A percentile compares a stretch with the other conserved stretches of the same genome.
Evolutionary conservation across 2,329 filamentous ascomycete species (phyloP).

Genomic region (Colletotrichum trifolii): DNA sequence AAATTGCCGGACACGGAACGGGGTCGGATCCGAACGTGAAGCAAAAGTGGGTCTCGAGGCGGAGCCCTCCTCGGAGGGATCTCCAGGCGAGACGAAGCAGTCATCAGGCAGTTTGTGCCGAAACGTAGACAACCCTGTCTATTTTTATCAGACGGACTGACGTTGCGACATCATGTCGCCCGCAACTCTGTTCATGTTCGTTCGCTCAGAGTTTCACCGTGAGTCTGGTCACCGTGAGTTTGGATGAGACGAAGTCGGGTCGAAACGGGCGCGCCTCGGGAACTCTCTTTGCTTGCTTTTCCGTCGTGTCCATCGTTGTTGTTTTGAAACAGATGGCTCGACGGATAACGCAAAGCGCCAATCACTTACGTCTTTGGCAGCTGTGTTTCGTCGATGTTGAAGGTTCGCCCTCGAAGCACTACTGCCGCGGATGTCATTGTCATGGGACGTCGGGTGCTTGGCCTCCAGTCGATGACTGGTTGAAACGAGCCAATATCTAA

Average conservation of each 20-base stretch:
- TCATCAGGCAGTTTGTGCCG: background rate
- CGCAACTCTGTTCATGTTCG: background rate
- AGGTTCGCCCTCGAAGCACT: too few species aligned
- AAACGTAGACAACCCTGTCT: background rate
- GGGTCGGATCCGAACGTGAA: too few species aligned
- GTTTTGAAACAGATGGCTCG: slow-evolving; percentile 1
- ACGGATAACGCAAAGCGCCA: background rate
- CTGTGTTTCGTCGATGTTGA: background rate
- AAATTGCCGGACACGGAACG: too few species aligned
- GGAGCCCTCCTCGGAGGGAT: too few species aligned
- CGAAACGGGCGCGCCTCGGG: background rate
- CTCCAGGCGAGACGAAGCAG: too few species aligned
- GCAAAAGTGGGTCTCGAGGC: too few species aligned
- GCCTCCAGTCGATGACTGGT: too few species aligned
- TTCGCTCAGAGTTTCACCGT: background rate
- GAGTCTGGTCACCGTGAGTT: background rate
- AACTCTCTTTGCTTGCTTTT: background rate
- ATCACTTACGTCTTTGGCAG: background rate
- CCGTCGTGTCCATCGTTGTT: background rate
- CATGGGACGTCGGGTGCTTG: too few species aligned
- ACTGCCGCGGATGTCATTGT: too few species aligned
- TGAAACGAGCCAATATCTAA: too few species aligned
- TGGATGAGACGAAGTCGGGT: background rate
- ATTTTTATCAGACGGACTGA: background rate
- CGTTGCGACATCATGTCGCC: background rate